Evolutionary conservation across 108 stramenopile species (phyloP).

Genomic region (Conticribra weissflogii): DNA sequence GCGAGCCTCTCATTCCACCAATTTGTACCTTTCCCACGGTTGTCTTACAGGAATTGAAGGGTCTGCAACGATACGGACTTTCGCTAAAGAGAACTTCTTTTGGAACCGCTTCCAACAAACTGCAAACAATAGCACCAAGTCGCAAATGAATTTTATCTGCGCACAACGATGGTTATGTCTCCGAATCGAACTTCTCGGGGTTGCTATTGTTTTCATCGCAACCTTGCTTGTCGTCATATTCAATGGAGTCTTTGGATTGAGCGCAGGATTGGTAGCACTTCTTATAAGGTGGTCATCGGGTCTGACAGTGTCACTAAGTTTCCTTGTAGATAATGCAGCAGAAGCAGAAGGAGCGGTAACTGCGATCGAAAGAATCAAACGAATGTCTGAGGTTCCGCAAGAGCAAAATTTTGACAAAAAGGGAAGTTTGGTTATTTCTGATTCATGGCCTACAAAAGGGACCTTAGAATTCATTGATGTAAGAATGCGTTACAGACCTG

Average conservation of each 20-base stretch:
- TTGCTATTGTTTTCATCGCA: conserved; percentile 65
- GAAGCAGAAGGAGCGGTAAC: conserved; percentile 88
- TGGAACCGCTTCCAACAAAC: conserved; percentile 49
- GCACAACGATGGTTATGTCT: conserved; percentile 80
- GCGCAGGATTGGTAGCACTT: conserved; percentile 79
- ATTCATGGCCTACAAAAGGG: conserved; percentile 73
- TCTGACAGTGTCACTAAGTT: conserved; percentile 80
- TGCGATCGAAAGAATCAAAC: conserved; percentile 78
- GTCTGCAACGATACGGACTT: conserved; percentile 78
- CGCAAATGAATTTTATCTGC: conserved; percentile 76
- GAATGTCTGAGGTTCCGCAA: conserved; percentile 71
- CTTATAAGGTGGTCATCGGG: conserved; percentile 75
- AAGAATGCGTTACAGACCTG: conserved; percentile 72
- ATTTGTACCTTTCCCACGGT: no score
- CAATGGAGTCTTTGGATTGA: conserved; percentile 53
- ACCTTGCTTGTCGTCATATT: conserved; percentile 62
- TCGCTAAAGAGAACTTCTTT: conserved; percentile 58
- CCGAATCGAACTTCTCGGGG: conserved; percentile 83
- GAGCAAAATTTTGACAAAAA: conserved; percentile 54
- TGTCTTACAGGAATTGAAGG: conserved; percentile 73
- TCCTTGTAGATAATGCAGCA: conserved; percentile 68
- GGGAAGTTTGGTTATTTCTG: conserved; percentile 35
- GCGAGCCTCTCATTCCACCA: no score
- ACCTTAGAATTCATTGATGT: conserved; percentile 69
- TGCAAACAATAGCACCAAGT: conserved; percentile 60